Evolutionary conservation across 1,139 yeast species (phyloP), one percentile per base, ranked within the genome.

Genomic region (Sugiyamaella grinbergsii): DNA sequence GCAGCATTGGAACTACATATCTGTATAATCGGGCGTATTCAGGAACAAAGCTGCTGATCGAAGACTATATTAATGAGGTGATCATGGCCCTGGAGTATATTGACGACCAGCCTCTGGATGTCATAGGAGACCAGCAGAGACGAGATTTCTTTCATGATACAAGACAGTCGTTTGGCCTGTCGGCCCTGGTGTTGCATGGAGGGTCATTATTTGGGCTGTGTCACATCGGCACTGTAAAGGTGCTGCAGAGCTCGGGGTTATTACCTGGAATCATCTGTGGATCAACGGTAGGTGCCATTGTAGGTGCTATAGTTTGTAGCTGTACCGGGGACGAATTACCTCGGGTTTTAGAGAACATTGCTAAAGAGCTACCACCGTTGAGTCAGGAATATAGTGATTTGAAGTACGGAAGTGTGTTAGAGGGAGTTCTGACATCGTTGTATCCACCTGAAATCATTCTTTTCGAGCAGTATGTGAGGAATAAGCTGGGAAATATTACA

Each of bases 191-290:
- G 31, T 72, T 93, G 26, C 97, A 93, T 68, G 98, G 98, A 24
- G 98, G 98, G 0, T 86, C 97, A 0, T 71, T 93, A 23, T 93
- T 91, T 71, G 98, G 98, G 0, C 73, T 93, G 55, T 90, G 96
- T 63, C 98, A 93, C 66, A 68, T 93, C 44, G 98, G 98, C 1
- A 96, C 91, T 1, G 87, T 91, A 5, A 85, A 85, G 58, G 93
- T 94, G 0, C 71, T 93, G 18, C 80, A 84, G 56, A 77, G 79
- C 58, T 82, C 85, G 55, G 84, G 89, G 0, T 70, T 91, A 33
- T 72, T 91, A 47, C 98, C 98, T 0, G 71, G 85, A 45, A 86
- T 93, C 3, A 80, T 93, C 33, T 87, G 94, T n/a, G 98, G 98
- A 0, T 85, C 93, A 54, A 94, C 96, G 0, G 89, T 89, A 52